Evolutionary conservation across 495 filamentous ascomycete species (phyloP), one percentile per base, ranked within the genome.

Genomic region (Podospora conica): DNA sequence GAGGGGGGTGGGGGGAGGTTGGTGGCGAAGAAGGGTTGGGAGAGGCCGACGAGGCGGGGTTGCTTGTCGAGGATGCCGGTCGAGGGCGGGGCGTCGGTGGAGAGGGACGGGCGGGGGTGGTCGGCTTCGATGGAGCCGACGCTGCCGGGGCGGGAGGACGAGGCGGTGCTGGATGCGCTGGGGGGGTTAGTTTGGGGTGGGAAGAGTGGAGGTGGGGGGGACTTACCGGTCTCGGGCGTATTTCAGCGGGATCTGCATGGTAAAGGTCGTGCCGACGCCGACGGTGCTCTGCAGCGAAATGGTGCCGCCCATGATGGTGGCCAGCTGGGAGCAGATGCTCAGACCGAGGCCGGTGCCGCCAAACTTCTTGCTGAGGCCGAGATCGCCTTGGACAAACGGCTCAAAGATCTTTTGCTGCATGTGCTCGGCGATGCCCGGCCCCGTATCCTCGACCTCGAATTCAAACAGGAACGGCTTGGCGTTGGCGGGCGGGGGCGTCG

Each of bases 311-410:
- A 97, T 96, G 33, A 97, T 77, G 7, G 77, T 87, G 5, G 92
- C 89, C 31, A 97, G 80, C 73, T 97, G 93, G 12, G 88, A 86
- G 73, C 91, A 96, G 69, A 97, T 97, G 69, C 89, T 92, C 59
- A 97, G 74, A 9, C 93, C 93, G 8, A 97, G 78, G n/a, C 93
- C 93, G 8, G 93, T 96, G 15, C 93, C 93, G 23, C 91, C 92
- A 72, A 89, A 95, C 68, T 94, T 96, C 73, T 92, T 96, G 76
- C 88, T 93, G 22, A 97, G 79, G 2, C 91, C 89, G 10, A 95
- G 78, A 73, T 97, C 93, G 1, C 91, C 93, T 76, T 97, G 93
- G 9, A 97, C 89, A 70, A 97, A 97, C 0, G 93, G 93, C 73
- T 97, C 93, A 77, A 97, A 97, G 25, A 97, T 90, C 67, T 86